These are phyloP conservation scores for Fusarium pseudoanthophilum DNA, from an alignment of 2,329 filamentous ascomycete species.

Conservation along the genomic window DNA sequence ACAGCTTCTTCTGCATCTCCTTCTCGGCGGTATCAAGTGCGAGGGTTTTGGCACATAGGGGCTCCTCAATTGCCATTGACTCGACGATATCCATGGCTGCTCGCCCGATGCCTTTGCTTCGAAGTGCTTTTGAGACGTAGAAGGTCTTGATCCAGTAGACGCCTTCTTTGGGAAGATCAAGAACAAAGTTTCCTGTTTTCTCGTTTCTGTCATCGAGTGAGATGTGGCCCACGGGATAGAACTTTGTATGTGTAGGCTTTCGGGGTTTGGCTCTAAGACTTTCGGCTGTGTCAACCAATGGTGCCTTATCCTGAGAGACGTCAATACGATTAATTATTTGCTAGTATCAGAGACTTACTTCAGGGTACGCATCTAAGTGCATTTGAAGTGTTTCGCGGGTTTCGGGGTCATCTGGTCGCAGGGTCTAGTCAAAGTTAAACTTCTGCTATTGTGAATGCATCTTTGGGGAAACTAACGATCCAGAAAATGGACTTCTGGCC, in stretches of 20 bases:
- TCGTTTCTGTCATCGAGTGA: conserved; percentile 38
- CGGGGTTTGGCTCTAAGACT: conserved; percentile 28
- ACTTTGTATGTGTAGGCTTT: conserved; percentile 15
- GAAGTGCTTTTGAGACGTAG: conserved; percentile 42
- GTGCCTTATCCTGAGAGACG: conserved; percentile 9
- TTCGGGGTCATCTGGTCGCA: conserved; percentile 8
- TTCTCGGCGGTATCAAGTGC: conserved; percentile 44
- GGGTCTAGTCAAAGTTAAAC: conserved; percentile 18
- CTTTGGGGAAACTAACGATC: conserved; percentile 23
- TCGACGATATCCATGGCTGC: conserved; percentile 47
- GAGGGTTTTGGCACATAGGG: conserved; percentile 40
- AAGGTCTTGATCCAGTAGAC: conserved; percentile 48
- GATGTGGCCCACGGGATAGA: conserved; percentile 42
- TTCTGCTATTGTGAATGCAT: fast-evolving
- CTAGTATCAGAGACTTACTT: neutral
- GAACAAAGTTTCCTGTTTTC: conserved; percentile 7
- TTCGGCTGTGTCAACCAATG: conserved; percentile 31
- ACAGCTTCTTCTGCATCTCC: conserved; percentile 28
- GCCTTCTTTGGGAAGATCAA: conserved; percentile 32
- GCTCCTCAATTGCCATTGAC: conserved; percentile 40
- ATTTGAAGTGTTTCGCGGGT: conserved; percentile 5
- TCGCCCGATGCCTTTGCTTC: conserved; percentile 42
- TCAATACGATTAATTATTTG: fast-evolving
- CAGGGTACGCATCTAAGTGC: conserved; percentile 30
- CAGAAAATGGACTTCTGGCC: conserved; percentile 43